Evolutionary conservation across 257 asterid genomes (phyloP), one percentile per base, ranked within the genome.

Genomic region (Primulina eburnea): DNA sequence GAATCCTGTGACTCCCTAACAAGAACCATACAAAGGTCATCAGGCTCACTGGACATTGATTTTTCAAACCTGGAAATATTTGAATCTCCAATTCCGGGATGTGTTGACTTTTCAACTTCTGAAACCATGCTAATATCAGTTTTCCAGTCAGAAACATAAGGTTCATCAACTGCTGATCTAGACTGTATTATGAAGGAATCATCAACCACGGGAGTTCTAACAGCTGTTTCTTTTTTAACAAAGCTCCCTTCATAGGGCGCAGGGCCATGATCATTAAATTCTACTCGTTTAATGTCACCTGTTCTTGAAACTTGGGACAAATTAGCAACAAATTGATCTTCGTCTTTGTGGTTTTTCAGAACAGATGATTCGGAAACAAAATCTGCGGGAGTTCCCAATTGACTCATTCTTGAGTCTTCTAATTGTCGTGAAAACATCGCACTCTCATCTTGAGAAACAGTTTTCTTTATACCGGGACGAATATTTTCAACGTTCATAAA

Each of bases 121-220:
- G 83, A 82, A 10, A 80, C 90, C 81, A 82, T 85, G 84, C 73
- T 77, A 63, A 85, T 72, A 64, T 88, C 95, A 9, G 87, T 87
- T 74, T 74, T 90, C 97, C 97, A 90, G 61, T 74, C 62, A 77
- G 88, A 83, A 30, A 47, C 77, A 68, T 79, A 77, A 14, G 69
- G 80, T 47, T 80, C 83, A 12, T 81, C 75, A 21, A 30, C 66
- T 34, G 71, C 69, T 20, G 84, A 66, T 64, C 85, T 75, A 26
- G 96, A 82, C 65, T 88, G 95, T 75, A 88, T 68, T 47, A 90
- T 88, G 83, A 88, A 83, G 52, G 96, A 90, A 77, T 88, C 96
- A 64, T 90, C 97, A 29, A 80, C 75, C 56, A 82, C 76, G 65
- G 77, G 40, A 65, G 81, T 64, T 65, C 50, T 83, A 74, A 76